Evolutionary conservation across 2,329 filamentous ascomycete species (phyloP), one percentile per base, ranked within the genome.

Genomic region (Hymenoscyphus scutula): DNA sequence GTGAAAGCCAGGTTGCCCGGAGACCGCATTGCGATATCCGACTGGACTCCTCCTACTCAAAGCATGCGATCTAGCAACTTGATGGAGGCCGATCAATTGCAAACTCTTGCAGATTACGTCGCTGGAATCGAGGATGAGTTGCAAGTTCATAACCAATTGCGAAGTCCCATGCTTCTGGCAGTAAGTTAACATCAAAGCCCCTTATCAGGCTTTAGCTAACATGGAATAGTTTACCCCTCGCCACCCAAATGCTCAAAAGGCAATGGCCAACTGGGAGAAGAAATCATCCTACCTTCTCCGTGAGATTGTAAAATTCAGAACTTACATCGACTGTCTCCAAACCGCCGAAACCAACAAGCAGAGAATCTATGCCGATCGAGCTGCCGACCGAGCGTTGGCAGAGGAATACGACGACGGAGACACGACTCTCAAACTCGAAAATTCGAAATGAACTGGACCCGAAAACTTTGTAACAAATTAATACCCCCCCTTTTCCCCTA

Each of bases 241-340:
- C 32, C 89, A 94, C 65, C 83, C 86, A 41, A 98, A 98, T 72
- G 85, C 88, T 17, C 81, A 80, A 65, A 93, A 90, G 76, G 92
- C 94, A 17, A 94, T 98, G 90, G 83, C 88, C 23, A 99, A 99
- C 76, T 99, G 95, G 94, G 93, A 99, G 80, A 88, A 90, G 73
- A 98, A 98, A 79, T 96, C 91, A 61, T 89, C 91, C 32, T 97
- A 98, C 74, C 79, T 99, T 48, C 82, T 98, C 13, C 83, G 91
- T 38, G 95, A 99, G 78, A 97, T 96, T 75, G 92, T 98, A 76
- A 98, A 98, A 77, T 98, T 97, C 78, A 83, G 89, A 64, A 98
- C 93, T 0, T 99, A 98, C 73, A 93, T 97, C 69, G 95, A 98
- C 75, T 88, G 87, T 37, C 79, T 99, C 58, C 82, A 87, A 62